Evolutionary conservation across 2,329 filamentous ascomycete species (phyloP).

Genomic region (Hypoxylon sp.): DNA sequence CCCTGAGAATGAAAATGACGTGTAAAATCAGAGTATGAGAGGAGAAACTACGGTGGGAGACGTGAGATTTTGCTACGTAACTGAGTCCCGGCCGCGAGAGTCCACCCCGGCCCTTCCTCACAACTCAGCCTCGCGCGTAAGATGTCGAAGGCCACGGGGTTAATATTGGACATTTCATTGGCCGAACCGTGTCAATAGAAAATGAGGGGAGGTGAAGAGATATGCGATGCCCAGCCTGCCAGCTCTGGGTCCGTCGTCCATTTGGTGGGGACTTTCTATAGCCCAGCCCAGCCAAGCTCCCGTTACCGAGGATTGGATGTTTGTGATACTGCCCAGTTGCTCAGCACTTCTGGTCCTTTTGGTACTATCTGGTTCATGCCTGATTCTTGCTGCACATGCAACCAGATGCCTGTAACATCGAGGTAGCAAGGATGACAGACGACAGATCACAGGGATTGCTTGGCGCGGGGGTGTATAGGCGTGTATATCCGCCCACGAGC

Average conservation of each 20-base stretch:
- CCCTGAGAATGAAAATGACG: not conserved
- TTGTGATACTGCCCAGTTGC: slow-evolving; percentile 15
- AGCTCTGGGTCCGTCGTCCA: slow-evolving; percentile 29
- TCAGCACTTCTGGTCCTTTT: too few relatives aligned
- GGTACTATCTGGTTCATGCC: not conserved
- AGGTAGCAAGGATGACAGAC: too few relatives aligned
- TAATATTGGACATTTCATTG: slow-evolving; percentile 35
- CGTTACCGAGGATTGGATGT: slow-evolving; percentile 20
- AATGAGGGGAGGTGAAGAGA: slow-evolving; percentile 22
- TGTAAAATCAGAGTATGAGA: slow-evolving; percentile 8
- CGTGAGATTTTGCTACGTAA: too few relatives aligned
- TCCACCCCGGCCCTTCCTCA: slow-evolving; percentile 15
- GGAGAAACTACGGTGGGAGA: too few relatives aligned
- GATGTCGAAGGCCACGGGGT: slow-evolving; percentile 42
- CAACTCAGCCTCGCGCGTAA: slow-evolving; percentile 38
- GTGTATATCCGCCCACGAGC: slow-evolving; percentile 23
- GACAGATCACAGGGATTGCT: slow-evolving; percentile 10
- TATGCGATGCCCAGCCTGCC: too few relatives aligned
- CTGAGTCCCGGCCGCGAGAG: slow-evolving; percentile 23
- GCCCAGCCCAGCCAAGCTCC: slow-evolving; percentile 13
- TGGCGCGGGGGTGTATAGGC: slow-evolving; percentile 12
- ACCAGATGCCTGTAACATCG: not conserved
- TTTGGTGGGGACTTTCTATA: slow-evolving; percentile 18
- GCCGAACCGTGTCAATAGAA: slow-evolving; percentile 11
- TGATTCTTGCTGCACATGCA: not conserved